Evolutionary conservation across 148 eudicot species (phyloP).

Genomic region (Arbutus unedo): DNA sequence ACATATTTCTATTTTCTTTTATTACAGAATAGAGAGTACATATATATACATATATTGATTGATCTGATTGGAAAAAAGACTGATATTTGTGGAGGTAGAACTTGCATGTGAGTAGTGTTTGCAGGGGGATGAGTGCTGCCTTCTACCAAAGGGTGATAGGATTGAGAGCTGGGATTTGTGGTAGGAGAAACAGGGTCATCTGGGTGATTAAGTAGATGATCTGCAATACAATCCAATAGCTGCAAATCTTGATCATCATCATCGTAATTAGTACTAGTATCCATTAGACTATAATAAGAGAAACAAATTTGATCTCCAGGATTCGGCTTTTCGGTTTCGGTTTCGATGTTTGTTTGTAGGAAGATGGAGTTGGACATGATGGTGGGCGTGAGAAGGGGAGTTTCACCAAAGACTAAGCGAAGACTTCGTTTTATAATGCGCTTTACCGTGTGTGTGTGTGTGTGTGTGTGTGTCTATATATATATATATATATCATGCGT

Average conservation of each 20-base stretch:
- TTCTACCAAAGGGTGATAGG: background rate
- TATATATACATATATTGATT: too few species aligned
- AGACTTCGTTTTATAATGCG: background rate
- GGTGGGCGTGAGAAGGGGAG: conserved; percentile 2
- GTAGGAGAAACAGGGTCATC: background rate
- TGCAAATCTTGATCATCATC: background rate
- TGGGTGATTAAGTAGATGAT: background rate
- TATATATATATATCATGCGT: too few species aligned
- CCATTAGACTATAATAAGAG: background rate
- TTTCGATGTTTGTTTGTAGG: background rate
- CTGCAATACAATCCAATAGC: background rate
- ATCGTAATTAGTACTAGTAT: too few species aligned
- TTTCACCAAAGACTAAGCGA: background rate
- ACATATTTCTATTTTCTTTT: too few species aligned
- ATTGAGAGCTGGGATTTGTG: background rate
- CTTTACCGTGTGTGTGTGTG: background rate
- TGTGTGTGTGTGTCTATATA: background rate
- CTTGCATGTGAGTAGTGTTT: conserved; percentile 14
- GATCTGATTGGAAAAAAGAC: too few species aligned
- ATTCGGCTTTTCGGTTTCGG: background rate
- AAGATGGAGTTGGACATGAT: conserved; percentile 3
- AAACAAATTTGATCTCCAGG: background rate
- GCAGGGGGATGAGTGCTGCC: background rate
- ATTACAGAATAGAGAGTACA: too few species aligned
- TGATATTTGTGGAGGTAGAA: background rate